Base-by-base conservation (phyloP, 2,329 filamentous ascomycete species). In the Zymoseptoria crescenta region DNA sequence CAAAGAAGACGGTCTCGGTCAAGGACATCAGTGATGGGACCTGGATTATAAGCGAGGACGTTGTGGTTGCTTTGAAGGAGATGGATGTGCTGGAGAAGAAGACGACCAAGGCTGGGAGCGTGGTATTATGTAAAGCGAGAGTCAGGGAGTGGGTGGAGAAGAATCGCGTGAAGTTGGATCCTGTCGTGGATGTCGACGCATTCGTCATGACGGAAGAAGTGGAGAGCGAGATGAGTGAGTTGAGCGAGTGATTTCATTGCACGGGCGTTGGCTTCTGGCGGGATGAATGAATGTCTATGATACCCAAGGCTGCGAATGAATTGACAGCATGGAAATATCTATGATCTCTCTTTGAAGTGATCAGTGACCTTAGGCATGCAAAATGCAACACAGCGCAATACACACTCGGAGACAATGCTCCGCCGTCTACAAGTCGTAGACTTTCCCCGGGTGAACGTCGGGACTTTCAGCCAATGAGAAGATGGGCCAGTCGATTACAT, bases 41-140 rank as follows among this genome's bases (percentile, higher is more conserved):
- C 0, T 96, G 89, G 79, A 96, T 97, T 72, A 79, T 87, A 58
- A 81, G 83, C 0, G 93, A 96, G 50, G 93, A 97, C 74, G 90
- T 93, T 59, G 81, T 96, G 50, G 79, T 79, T 0, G 86, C 91
- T 24, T 76, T 96, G 56, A 84, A 88, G 61, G 86, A 90, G 59
- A 96, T 96, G 90, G 86, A 82, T 8, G 77, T 94, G 41, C 78
- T 87, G 52, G 80, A 83, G 62, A 76, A 76, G 59, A 79, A 79
- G 66, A 77, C 87, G 68, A 82, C 78, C 20, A 71, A 73, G 20
- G 70, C 65, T 81, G 77, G 70, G 72, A 75, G 73, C 77, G 77
- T 75, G 48, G 74, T 81, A n/a, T 75, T 86, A 28, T 80, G 79
- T 54, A 84, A 83, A 69, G 77, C 77, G 7, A 82, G 76, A 60